phyloP scores from a whole-genome alignment of 2,329 filamentous ascomycete genomes.

The Ophiostoma sp. region DNA sequence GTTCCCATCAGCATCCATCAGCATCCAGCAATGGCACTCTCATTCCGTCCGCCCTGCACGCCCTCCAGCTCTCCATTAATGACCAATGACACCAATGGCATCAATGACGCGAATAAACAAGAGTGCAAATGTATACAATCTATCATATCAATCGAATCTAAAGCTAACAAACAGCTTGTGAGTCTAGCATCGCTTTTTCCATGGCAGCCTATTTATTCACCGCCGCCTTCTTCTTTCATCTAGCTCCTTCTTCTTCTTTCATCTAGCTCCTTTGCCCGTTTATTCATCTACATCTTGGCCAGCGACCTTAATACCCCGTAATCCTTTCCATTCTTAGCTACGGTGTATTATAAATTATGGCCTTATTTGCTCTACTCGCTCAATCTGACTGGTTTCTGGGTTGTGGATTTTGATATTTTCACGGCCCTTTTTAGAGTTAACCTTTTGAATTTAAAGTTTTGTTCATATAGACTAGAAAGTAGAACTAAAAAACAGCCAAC shows the following conservation, averaged over 20 bases:
- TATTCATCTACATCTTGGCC: neutral
- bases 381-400: neutral
- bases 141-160: too few species aligned
- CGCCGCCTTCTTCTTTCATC: neutral
- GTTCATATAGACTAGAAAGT: neutral
- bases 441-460: neutral
- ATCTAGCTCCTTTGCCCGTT: conserved; percentile 1
- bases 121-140: too few species aligned
- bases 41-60: neutral
- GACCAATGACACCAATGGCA: too few species aligned
- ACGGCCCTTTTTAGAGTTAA: neutral
- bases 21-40: neutral
- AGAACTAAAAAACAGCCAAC: neutral
- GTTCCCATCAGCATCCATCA: neutral
- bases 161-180: too few species aligned
- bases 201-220: neutral
- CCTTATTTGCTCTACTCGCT: neutral
- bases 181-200: neutral
- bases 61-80: neutral
- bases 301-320: too few species aligned
- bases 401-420: neutral
- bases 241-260: neutral
- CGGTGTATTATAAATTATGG: neutral
- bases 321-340: too few species aligned
- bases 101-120: too few species aligned